Evolutionary conservation across 306 rosid genomes (phyloP), one percentile per base, ranked within the genome.

Genomic region (Vigna trinervia): DNA sequence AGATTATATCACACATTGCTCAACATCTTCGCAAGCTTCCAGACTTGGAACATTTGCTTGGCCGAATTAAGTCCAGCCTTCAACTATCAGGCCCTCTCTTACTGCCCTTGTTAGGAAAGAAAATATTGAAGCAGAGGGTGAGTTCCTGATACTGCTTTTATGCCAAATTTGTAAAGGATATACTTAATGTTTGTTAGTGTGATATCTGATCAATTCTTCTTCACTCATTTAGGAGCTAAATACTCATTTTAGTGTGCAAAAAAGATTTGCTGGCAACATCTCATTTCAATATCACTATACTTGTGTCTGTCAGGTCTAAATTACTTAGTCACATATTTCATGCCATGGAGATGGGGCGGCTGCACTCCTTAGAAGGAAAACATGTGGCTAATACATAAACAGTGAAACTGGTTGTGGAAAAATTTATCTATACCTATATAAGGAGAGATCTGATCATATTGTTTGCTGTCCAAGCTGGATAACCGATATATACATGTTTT

Each of bases 1-100:
- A 90, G 76, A 74, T 84, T 72, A 80, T 89, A 81, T 73, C 86
- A 23, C 82, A 83, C 74, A 81, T 86, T 87, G 85, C 90, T 85
- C 91, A 88, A 79, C 84, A 86, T 87, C 93, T 94, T 73, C 85
- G 86, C 73, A 92, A 82, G 85, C 85, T 94, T 78, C 92, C 95
- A 62, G 98, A 94, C 82, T 78, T 94, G 82, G 97, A 94, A 80
- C 87, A 92, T 85, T 68, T 89, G 84, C 89, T 92, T 75, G 98
- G 96, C 81, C 89, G 89, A 80, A 78, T 89, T 47, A 94, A 90
- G 88, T 86, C 90, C 69, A 88, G 85, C 76, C 82, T 89, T 67
- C 88, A 85, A 84, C 82, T 90, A 34, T 92, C 98, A 53, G 89
- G 84, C 82, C 80, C 92, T 83, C 73, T 88, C 36, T 38, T 89